phyloP scores from a whole-genome alignment of 2,329 filamentous ascomycete genomes.

The Cryphonectria nitschkei region DNA sequence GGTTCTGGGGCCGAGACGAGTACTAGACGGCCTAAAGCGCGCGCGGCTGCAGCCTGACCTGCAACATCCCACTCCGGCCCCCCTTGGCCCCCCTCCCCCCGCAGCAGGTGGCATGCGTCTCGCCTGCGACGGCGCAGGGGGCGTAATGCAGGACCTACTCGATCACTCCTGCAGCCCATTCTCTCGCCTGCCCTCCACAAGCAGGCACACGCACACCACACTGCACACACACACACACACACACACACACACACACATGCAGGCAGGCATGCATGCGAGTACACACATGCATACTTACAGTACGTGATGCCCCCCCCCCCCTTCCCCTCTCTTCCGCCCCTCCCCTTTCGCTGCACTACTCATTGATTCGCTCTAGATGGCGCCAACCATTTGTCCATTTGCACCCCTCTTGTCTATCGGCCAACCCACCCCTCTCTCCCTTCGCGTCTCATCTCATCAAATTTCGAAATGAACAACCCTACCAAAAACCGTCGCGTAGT shows the following conservation, averaged over 20 bases:
- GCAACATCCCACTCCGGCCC: not conserved
- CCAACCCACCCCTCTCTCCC: not conserved
- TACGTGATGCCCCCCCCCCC: not conserved
- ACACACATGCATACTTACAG: not conserved
- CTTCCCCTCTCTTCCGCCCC: not conserved
- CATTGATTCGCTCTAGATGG: not conserved
- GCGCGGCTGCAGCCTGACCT: constrained; percentile 8
- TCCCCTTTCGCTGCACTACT: not conserved
- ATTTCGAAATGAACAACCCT: not conserved
- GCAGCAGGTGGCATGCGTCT: constrained; percentile 24
- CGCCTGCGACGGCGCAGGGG: constrained; percentile 23
- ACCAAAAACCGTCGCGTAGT: not conserved
- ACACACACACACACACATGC: not conserved
- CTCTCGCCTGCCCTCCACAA: not conserved
- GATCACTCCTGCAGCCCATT: not conserved
- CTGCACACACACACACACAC: not conserved
- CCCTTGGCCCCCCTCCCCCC: not conserved
- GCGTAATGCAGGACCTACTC: not conserved
- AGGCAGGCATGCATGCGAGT: not conserved
- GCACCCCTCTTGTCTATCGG: not conserved
- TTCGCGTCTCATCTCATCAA: not conserved
- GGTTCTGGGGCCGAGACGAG: not conserved
- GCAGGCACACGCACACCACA: not conserved
- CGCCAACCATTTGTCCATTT: not conserved
- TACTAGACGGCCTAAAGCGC: not conserved